These are phyloP conservation scores for Aspergillus nidulans DNA, from an alignment of 495 filamentous ascomycete species.

Conservation along the genomic window DNA sequence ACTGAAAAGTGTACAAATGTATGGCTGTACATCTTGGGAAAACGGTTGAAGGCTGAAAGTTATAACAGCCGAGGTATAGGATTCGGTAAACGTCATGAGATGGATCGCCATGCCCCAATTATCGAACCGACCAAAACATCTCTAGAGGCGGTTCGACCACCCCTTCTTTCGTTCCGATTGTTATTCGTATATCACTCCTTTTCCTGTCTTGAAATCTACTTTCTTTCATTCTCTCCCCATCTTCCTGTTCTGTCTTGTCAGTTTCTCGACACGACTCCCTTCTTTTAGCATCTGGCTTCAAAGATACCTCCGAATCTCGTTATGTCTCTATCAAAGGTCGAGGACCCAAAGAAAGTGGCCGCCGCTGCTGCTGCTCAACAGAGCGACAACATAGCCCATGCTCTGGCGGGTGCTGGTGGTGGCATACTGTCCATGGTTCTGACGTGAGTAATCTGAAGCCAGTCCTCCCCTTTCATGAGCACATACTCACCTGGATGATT, in stretches of 20 bases:
- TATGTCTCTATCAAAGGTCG: conserved; percentile 40
- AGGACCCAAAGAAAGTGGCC: conserved; percentile 32
- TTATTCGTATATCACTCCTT: conserved; percentile 14
- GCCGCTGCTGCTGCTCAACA: conserved; percentile 56
- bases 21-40: too few species aligned
- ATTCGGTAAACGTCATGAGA: conserved; percentile 46
- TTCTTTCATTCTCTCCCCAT: conserved; percentile 3
- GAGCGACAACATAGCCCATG: conserved; percentile 88
- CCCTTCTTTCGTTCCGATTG: conserved; percentile 4
- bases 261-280: not conserved
- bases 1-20: too few species aligned
- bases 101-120: conserved; percentile 17
- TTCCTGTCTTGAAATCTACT: conserved; percentile 8
- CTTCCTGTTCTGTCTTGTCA: conserved; percentile 7
- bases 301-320: not conserved
- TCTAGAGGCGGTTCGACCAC: conserved; percentile 15
- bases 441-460: conserved; percentile 62
- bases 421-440: conserved; percentile 92
- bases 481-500: conserved; percentile 18
- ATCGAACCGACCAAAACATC: conserved; percentile 32
- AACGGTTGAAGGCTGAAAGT: not conserved
- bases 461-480: not conserved
- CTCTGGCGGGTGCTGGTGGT: conserved; percentile 81
- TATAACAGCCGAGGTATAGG: conserved; percentile 36
- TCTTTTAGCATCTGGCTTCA: not conserved